Percentiles rank a stretch among this genome's conserved stretches.
Conservation (phyloP, 73 alveolate genomes). For the Paramecium octaurelia region DNA sequence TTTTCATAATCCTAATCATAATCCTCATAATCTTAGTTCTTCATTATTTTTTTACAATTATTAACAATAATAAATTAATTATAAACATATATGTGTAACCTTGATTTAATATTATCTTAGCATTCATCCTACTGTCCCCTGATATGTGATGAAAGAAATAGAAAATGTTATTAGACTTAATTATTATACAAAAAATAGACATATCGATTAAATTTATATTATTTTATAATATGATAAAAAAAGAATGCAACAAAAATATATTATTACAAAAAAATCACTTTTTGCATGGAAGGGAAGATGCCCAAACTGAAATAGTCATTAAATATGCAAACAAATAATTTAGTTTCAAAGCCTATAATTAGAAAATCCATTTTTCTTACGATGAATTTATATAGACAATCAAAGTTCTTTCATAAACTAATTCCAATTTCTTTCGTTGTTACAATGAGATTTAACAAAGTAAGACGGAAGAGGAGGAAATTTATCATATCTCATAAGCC, state of each 20-base stretch:
- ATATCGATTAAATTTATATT: not conserved
- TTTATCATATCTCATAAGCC: not conserved
- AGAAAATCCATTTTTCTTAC: not conserved
- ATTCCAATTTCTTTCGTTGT: not conserved
- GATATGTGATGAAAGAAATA: too few species aligned
- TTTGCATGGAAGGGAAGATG: not conserved
- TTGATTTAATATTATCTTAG: not conserved
- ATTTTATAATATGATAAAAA: not conserved
- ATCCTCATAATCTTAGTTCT: constrained; percentile 31
- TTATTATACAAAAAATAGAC: not conserved
- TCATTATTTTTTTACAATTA: not conserved
- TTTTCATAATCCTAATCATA: not conserved
- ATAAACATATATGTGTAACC: not conserved
- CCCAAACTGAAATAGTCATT: not conserved
- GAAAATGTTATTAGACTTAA: not conserved
- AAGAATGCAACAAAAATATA: not conserved
- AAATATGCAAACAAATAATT: not conserved
- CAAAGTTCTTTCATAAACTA: not conserved
- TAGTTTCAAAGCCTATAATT: not conserved
- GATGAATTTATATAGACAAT: not conserved
- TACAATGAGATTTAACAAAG: not conserved
- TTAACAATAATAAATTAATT: not conserved
- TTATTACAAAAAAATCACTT: not conserved
- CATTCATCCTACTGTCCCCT: not conserved
- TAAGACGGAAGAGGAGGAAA: not conserved